These are phyloP conservation scores for Citrullus mucosospermus DNA, from an alignment of 306 rosid genomes.

Conservation along the genomic window DNA sequence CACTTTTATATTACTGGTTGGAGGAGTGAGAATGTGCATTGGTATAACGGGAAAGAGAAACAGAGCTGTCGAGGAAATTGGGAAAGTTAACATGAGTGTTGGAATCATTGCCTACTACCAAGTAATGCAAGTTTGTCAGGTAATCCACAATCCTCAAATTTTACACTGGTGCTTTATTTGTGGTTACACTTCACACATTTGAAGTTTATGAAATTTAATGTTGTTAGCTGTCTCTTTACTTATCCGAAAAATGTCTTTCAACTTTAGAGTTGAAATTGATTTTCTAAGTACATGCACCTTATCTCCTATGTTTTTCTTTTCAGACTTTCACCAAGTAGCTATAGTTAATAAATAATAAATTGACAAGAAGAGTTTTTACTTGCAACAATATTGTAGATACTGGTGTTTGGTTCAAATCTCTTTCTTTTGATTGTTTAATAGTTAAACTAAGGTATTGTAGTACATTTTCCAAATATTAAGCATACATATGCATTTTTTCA, in stretches of 20 bases:
- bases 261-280: neutral
- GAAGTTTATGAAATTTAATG: neutral
- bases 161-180: neutral
- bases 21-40: constrained; percentile 68
- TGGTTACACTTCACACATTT: neutral
- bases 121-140: constrained; percentile 96
- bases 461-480: too few relatives aligned
- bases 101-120: constrained; percentile 69
- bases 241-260: neutral
- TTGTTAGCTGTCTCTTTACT: neutral
- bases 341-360: neutral
- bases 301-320: neutral
- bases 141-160: constrained; percentile 8
- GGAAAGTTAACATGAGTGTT: constrained; percentile 74
- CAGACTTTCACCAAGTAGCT: neutral
- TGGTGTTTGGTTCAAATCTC: neutral
- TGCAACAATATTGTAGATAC: neutral
- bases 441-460: neutral
- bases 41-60: constrained; percentile 43
- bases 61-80: constrained; percentile 54
- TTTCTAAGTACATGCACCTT: neutral
- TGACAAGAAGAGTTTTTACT: neutral
- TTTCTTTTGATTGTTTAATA: neutral
- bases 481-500: neutral
- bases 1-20: constrained; percentile 21